Base-by-base conservation (phyloP, 2,329 filamentous ascomycete species). In the Alternaria tenuissima region DNA sequence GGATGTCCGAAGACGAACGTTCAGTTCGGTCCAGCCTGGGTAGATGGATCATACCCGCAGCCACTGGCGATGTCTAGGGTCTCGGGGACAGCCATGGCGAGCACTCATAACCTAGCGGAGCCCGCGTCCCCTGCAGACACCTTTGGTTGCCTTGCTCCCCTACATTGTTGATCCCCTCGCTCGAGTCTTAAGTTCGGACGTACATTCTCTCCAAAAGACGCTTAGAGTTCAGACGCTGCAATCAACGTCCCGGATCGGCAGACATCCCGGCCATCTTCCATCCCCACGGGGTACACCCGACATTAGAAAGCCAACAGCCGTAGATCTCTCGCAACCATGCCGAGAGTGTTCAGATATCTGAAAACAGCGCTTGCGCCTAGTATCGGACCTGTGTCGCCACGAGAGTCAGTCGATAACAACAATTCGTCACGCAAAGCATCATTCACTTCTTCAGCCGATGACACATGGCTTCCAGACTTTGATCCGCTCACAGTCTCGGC, bases 401-500 rank as follows among this genome's bases (percentile, higher is more conserved):
- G 63, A 20, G 52, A 55, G 14, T 69, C 65, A 26, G 48, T 67
- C 34, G 65, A 72, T 0, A 63, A 62, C 16, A 58, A 69, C 46
- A 58, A 68, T 24, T 61, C 62, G 3, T 61, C 63, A 20, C 61
- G 71, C 39, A 75, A 76, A 41, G 62, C 67, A 16, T 75, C 73
- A 2, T 73, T 71, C 48, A 69, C 71, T 16, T 75, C 73, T 16
- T 71, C 67, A 18, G 67, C 61, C 54, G 65, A 67, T 38, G 66
- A 68, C 34, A 62, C 55, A 41, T 72, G 67, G 44, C 54, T 71
- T 9, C 66, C 72, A 26, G 72, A 75, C 11, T 76, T 77, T 61
- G 73, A 78, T 56, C 75, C 73, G 5, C 72, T 78, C 28, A 65
- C 68, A 2, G 61, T 67, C 1, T 73, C 74, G 4, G 76, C 75